Base-by-base conservation (phyloP, 768 basidiomycete species). In the Lentinus brumalis region DNA sequence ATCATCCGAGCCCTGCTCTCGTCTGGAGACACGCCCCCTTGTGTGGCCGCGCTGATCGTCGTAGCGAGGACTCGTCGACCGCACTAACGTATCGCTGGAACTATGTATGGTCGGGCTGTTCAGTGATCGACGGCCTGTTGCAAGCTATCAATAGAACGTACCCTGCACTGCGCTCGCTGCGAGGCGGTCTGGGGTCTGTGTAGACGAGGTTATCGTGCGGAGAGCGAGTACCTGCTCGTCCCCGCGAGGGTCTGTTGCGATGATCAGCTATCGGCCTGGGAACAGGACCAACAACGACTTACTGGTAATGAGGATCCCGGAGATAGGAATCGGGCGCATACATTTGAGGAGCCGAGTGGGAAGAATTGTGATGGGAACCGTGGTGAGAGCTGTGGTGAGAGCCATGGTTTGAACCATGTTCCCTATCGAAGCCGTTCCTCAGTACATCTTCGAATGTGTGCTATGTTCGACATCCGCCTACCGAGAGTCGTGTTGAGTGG, bases 231-330 rank as follows among this genome's bases (percentile, higher is more conserved):
- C 52, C 61, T 32, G 56, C 61, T 62, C 61, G 56, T 41, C 50
- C 50, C 32, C 61, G 61, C 16, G 62, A 56, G n/a, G 62, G 44
- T 52, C 57, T 59, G 42, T 6, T 26, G 16, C 29, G 35, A 30
- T 42, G 49, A 45, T 35, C 50, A 56, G 42, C 44, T 38, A 12
- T 21, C 11, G 18, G 41, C n/a, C 7, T 0, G 9, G 7, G 6
- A 5, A 10, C 2, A 38, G 16, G 9, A 35, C 16, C 4, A 21
- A 15, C 35, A 52, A 6, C 0, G 7, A 55, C 62, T 14, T 46
- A 63, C 62, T 59, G 57, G 29, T 63, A 59, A 39, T 63, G 53
- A 9, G 62, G 62, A 39, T 63, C 62, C 12, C 53, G 39, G 12
- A 46, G n/a, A 57, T 63, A 63, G 1, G 62, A 63, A n/a, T 56